phyloP scores from a whole-genome alignment of 75 land plant genomes.

The Selaginella tamariscina region DNA sequence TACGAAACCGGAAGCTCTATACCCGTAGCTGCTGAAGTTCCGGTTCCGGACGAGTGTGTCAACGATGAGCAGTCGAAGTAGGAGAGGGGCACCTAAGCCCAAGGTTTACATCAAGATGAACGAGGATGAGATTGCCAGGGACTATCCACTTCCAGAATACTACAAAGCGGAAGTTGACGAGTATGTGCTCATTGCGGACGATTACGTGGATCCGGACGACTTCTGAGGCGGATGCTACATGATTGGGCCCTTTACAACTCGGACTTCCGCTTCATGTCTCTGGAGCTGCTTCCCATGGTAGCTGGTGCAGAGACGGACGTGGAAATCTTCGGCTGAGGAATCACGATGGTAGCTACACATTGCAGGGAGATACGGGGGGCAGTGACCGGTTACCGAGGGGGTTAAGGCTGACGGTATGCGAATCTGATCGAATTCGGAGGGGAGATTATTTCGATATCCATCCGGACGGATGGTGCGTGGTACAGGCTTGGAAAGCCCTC shows the following conservation, averaged over 20 bases:
- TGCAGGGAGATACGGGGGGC: too few species aligned
- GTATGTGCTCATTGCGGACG: constrained; percentile 56
- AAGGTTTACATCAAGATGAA: constrained; percentile 84
- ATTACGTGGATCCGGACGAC: constrained; percentile 52
- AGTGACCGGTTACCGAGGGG: too few species aligned
- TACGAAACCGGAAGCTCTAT: background rate
- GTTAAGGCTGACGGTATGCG: too few species aligned
- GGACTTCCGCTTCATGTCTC: constrained; percentile 67
- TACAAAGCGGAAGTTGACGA: constrained; percentile 71
- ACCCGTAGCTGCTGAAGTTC: background rate
- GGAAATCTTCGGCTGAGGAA: constrained; percentile 77
- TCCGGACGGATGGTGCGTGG: constrained; percentile 81
- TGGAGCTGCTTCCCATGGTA: constrained; percentile 89
- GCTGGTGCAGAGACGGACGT: constrained; percentile 73
- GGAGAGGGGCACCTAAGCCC: constrained; percentile 14
- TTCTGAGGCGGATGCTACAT: constrained; percentile 64
- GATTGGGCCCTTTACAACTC: constrained; percentile 95
- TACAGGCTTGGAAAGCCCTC: constrained; percentile 91
- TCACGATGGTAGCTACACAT: constrained; percentile 66
- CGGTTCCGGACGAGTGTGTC: constrained; percentile 26
- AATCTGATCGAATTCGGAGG: constrained; percentile 88
- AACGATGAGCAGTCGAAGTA: constrained; percentile 48
- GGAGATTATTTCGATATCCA: constrained; percentile 61
- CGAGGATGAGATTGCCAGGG: constrained; percentile 89
- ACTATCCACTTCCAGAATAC: constrained; percentile 78